Evolutionary conservation across 78 protist species (phyloP), one percentile per base, ranked within the genome.

Genomic region (Chrysochromulina tobinii): DNA sequence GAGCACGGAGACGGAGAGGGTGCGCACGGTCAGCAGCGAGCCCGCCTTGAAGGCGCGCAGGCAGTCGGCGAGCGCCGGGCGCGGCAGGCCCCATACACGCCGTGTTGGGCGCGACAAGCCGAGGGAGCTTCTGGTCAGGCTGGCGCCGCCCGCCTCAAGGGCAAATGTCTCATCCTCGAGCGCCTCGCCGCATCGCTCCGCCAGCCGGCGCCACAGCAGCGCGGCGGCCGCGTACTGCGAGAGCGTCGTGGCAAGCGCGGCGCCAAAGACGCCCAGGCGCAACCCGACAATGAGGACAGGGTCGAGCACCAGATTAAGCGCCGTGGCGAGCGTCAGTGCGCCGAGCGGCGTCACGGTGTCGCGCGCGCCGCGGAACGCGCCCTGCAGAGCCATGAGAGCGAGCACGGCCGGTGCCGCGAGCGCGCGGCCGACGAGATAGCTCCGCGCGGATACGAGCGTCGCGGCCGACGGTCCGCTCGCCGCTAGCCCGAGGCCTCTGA

Each of bases 341-440:
- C 2, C 15, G 12, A 79, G 87, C 58, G 87, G 87, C 23, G 87
- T 79, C n/a, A 6, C 11, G 48, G 87, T 79, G 87, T 79, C 87
- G 50, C 87, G 58, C 64, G 61, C 59, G 21, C 87, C 87, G 23
- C 87, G 87, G 64, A 53, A 54, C 12, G 61, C 87, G 61, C 87
- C 87, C 1, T 1, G 48, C 21, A 69, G 53, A 15, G 53, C 79
- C 79, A 69, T 38, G 25, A 5, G 1, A 11, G 17, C 61, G 8
- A 79, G 87, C 61, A 23, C 4, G 50, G 21, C 61, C 17, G 87
- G 87, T 2, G 64, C 64, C 9, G 50, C 61, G 21, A 54, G 50
- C 18, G 64, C 87, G 15, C 87, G 87, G 15, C 5, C 3, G 14
- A 17, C 18, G 18, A 79, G 61, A 48, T 79, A 79, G 64, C 23